Percentiles rank a stretch among this genome's conserved stretches.
These are phyloP conservation scores for Effrenium voratum DNA, from an alignment of 73 alveolate genomes.

Conservation along the genomic window DNA sequence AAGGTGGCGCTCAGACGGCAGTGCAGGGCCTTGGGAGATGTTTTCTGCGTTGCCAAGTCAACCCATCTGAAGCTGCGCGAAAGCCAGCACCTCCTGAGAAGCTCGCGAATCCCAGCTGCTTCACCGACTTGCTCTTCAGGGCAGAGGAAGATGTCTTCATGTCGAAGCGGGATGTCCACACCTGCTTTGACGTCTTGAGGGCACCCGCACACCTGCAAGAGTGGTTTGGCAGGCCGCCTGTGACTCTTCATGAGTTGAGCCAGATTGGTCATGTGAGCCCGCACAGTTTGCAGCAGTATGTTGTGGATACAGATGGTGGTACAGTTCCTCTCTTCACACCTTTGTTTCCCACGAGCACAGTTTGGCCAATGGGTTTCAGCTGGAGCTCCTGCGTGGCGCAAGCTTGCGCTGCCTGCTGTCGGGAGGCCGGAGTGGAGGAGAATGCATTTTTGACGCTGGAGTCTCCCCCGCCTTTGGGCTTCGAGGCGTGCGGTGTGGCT, in stretches of 20 bases:
- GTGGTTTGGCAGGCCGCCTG: conserved; percentile 37
- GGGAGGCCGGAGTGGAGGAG: background rate
- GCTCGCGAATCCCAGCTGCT: conserved; percentile 41
- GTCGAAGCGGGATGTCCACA: conserved; percentile 58
- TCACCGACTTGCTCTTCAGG: background rate
- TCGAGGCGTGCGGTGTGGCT: conserved; percentile 50
- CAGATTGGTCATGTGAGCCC: background rate
- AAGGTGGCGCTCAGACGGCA: background rate
- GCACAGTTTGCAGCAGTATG: background rate
- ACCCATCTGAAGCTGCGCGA: background rate
- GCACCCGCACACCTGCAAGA: background rate
- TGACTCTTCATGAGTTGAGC: background rate
- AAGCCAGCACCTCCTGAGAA: background rate
- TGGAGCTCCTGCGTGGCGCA: conserved; percentile 66
- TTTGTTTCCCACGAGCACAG: conserved; percentile 24
- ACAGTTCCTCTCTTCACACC: background rate
- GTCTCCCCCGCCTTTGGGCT: background rate
- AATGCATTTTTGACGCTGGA: background rate
- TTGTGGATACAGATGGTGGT: background rate
- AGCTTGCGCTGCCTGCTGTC: conserved; percentile 4
- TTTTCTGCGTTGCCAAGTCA: conserved; percentile 1
- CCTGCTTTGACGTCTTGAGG: conserved; percentile 11
- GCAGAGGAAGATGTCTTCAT: background rate
- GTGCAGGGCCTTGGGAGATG: conserved; percentile 11
- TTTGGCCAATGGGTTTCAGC: conserved; percentile 61